phyloP scores from a whole-genome alignment of 768 basidiomycete species.

The Strobilomyces dryophilus region DNA sequence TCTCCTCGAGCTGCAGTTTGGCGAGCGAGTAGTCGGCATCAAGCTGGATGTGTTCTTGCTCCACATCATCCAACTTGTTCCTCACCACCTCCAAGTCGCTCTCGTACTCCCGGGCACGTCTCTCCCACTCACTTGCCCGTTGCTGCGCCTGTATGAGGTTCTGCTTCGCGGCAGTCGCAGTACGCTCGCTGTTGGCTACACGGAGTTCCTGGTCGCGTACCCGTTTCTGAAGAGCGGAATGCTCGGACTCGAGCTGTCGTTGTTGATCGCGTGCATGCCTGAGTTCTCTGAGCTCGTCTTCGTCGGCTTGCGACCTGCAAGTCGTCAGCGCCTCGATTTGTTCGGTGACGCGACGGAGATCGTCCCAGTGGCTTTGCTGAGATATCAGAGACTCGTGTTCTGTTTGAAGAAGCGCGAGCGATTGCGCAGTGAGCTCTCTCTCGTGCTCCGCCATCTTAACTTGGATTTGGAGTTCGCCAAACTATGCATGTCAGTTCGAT shows the following conservation, averaged over 20 bases:
- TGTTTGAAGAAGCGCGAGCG: constrained; percentile 49
- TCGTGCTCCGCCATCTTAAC: constrained; percentile 56
- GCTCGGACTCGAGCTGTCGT: constrained; percentile 62
- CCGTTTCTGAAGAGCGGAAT: constrained; percentile 63
- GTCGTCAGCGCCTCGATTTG: constrained; percentile 67
- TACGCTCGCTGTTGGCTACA: constrained; percentile 55
- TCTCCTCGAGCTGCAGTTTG: constrained; percentile 72
- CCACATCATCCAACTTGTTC: constrained; percentile 62
- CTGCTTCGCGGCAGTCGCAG: constrained; percentile 53
- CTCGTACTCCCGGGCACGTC: constrained; percentile 68
- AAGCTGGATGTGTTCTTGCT: constrained; percentile 59
- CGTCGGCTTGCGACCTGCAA: constrained; percentile 58
- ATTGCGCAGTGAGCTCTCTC: constrained; percentile 51
- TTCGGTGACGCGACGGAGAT: constrained; percentile 62
- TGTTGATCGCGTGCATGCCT: constrained; percentile 57
- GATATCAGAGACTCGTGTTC: constrained; percentile 55
- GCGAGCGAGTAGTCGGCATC: constrained; percentile 67
- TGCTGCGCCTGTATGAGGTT: constrained; percentile 70
- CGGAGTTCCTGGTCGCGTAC: constrained; percentile 69
- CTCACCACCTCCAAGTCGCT: constrained; percentile 54
- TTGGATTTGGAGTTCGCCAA: constrained; percentile 58
- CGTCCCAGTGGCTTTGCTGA: constrained; percentile 79
- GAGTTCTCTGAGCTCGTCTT: constrained; percentile 71
- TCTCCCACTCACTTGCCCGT: constrained; percentile 79
- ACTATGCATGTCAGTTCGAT: constrained; percentile 34